A percentile compares a stretch with the other conserved stretches of the same genome.
These are phyloP conservation scores for Cryptosporidium muris DNA, from an alignment of 169 alveolate species.

Conservation along the genomic window DNA sequence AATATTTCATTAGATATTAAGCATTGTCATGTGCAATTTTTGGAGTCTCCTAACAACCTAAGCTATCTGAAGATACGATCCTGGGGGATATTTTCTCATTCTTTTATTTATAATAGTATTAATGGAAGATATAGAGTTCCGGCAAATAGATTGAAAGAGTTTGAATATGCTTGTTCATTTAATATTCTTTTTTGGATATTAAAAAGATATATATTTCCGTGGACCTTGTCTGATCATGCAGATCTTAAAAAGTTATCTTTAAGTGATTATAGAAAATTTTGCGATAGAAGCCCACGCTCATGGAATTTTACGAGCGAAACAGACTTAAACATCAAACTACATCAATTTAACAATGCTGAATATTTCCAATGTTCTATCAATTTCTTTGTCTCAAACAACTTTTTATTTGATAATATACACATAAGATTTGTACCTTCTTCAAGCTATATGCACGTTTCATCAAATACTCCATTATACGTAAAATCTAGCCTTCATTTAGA, in stretches of 20 bases:
- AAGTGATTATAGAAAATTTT: conserved; percentile 25
- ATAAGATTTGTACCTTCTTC: conserved; percentile 28
- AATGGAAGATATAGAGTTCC: conserved; percentile 46
- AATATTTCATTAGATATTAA: conserved; percentile 39
- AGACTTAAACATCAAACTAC: conserved; percentile 16
- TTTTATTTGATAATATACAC: conserved; percentile 12
- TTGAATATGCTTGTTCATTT: conserved; percentile 32
- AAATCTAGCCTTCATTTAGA: conserved; percentile 16
- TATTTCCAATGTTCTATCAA: conserved; percentile 46
- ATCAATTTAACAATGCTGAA: conserved; percentile 34
- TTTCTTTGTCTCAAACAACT: conserved; percentile 23
- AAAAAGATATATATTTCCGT: conserved; percentile 43
- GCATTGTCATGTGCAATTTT: conserved; percentile 47
- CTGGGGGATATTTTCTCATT: conserved; percentile 54
- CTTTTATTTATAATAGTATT: conserved; percentile 25
- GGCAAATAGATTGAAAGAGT: conserved; percentile 2
- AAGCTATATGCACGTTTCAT: conserved; percentile 25
- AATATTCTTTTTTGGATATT: conserved; percentile 10
- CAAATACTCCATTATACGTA: conserved; percentile 17
- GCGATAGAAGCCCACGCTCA: conserved; percentile 37
- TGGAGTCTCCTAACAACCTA: conserved; percentile 17
- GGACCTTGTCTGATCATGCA: background rate
- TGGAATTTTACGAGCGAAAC: conserved; percentile 34
- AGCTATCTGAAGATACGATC: conserved; percentile 50
- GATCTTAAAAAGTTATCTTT: conserved; percentile 8